Conservation (phyloP, 164 flowering plant genomes). For the grape (Vitis vinifera) region ASM3070453v1 NC_081805.1:24817001-24817500, state of each 20-base stretch:
- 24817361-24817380: conserved; percentile 11
- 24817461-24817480: not conserved
- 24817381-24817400: conserved; percentile 7
- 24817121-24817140: too few relatives aligned
- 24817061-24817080: too few relatives aligned
- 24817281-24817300: not conserved
- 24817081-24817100: too few relatives aligned
- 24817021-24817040: too few relatives aligned
- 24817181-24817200: too few relatives aligned
- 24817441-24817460: not conserved
- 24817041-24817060: too few relatives aligned
- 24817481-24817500: not conserved
- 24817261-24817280: not conserved
- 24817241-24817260: not conserved
- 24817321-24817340: conserved; percentile 15
- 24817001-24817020: too few relatives aligned
- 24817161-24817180: too few relatives aligned
- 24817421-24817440: not conserved
- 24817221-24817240: too few relatives aligned
- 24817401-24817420: conserved; percentile 6
- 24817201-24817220: too few relatives aligned
- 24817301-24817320: not conserved
- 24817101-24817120: too few relatives aligned
- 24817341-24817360: conserved; percentile 38
- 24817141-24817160: too few relatives aligned